Base-by-base conservation (phyloP, 2,329 filamentous ascomycete genomes). In the Pyricularia sp. region DNA sequence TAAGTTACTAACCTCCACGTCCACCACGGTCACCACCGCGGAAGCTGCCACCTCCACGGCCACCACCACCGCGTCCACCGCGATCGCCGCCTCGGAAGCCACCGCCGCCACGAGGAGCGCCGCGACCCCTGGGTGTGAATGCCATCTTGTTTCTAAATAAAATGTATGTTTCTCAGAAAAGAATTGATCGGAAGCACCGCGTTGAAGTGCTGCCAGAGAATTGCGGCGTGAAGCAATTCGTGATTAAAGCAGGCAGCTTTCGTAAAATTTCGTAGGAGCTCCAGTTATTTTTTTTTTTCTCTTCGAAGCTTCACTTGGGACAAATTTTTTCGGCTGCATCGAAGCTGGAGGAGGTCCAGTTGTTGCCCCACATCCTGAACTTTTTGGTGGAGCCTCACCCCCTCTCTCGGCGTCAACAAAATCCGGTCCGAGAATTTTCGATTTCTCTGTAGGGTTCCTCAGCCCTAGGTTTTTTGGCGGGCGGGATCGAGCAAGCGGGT, bases 81-180 rank as follows among this genome's bases (percentile, higher is more conserved):
- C 75, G 73, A 71, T 72, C 76, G 71, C 76, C 76, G 69, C 76
- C 75, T 67, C 78, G 77, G 71, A 78, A 76, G 68, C 76, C 76
- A 69, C 78, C 74, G 69, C 76, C 76, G 58, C 77, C 77, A 73
- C 78, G 77, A 72, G 75, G 72, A 71, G 75, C 77, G 73, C 80
- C 78, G 72, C 80, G 76, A 71, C 79, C 80, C 74, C 79, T 79
- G 69, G 79, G 79, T 68, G 80, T 80, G 71, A 83, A 82, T 72
- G 77, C 80, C 81, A 83, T 83, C 70, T 20, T 42, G 31, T n/a
- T 65, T 65, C n/a, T 65, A 33, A 12, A 30, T 12, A 5, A 33
- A 36, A 23, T 65, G 36, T 33, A 42, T 36, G n/a, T 33, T 50
- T 59, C 65, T 12, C 25, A 9, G 23, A 26, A 59, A 5, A 59